Evolutionary conservation across 169 alveolate genomes (phyloP).

Genomic region (Cryptosporidium xiaoi): DNA sequence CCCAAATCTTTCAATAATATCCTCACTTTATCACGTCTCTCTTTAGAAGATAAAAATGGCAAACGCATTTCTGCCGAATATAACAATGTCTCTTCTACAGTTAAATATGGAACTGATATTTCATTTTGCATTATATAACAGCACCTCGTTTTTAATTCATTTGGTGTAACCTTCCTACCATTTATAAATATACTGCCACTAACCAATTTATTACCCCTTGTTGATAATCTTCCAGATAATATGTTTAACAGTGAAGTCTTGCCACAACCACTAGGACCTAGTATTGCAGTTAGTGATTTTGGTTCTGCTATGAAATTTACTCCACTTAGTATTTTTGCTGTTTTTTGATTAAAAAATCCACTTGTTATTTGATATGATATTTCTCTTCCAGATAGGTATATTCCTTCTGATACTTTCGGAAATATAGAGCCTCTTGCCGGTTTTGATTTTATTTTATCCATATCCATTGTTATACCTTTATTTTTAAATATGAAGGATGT

Average conservation of each 20-base stretch:
- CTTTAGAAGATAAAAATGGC: conserved; percentile 55
- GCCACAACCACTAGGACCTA: conserved; percentile 91
- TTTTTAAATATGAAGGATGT: too few species aligned
- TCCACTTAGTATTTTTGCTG: conserved; percentile 30
- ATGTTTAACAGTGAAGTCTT: conserved; percentile 91
- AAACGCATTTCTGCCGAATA: conserved; percentile 83
- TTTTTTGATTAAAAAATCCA: conserved; percentile 53
- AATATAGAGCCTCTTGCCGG: conserved; percentile 30
- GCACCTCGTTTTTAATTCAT: conserved; percentile 73
- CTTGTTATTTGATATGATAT: conserved; percentile 41
- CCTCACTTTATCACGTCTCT: conserved; percentile 73
- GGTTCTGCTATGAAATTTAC: conserved; percentile 66
- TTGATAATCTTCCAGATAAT: conserved; percentile 83
- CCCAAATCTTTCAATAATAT: conserved; percentile 75
- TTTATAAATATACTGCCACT: conserved; percentile 38
- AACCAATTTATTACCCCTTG: conserved; percentile 45
- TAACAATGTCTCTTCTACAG: conserved; percentile 85
- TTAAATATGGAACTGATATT: conserved; percentile 81
- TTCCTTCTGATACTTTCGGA: conserved; percentile 11
- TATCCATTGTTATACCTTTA: background rate
- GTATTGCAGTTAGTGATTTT: conserved; percentile 75
- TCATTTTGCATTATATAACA: conserved; percentile 88
- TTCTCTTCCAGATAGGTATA: conserved; percentile 26
- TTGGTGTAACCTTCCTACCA: conserved; percentile 74
- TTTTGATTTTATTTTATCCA: conserved; percentile 19